Evolutionary conservation across 2,329 filamentous ascomycete species (phyloP).

Genomic region (Ophiostoma pallidulum): DNA sequence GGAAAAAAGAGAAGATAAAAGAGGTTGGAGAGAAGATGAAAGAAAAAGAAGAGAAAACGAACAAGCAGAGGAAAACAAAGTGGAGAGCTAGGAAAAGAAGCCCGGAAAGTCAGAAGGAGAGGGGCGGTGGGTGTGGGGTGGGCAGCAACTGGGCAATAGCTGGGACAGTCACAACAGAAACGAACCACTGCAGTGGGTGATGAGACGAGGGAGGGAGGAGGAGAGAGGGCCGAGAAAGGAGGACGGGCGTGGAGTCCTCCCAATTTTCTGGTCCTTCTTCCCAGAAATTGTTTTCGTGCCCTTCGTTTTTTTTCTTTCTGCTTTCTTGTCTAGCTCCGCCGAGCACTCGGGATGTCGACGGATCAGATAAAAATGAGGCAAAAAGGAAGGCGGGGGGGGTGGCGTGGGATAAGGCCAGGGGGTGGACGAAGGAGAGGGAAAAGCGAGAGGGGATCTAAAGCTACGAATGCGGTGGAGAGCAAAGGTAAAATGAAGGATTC

Average conservation of each 20-base stretch:
- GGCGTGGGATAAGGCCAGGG: neutral
- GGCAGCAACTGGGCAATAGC: too few species aligned
- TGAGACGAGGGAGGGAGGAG: neutral
- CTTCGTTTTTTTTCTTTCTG: neutral
- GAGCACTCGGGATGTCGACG: neutral
- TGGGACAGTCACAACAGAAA: too few species aligned
- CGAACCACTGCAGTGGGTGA: too few species aligned
- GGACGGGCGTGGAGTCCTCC: neutral
- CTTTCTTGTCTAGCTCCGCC: neutral
- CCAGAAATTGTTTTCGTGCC: neutral
- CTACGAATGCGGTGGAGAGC: too few species aligned
- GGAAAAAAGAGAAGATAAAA: neutral
- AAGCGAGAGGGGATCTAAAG: too few species aligned
- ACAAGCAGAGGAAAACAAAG: too few species aligned
- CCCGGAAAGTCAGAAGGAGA: too few species aligned
- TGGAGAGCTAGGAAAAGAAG: too few species aligned
- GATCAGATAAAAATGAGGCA: slow-evolving; percentile 10
- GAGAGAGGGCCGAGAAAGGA: neutral
- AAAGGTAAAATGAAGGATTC: too few species aligned
- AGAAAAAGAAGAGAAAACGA: slow-evolving; percentile 1
- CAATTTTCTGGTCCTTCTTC: neutral
- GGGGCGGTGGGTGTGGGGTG: too few species aligned
- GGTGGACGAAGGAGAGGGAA: neutral
- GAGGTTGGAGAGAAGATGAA: too few species aligned
- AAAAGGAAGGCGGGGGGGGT: too few species aligned